Evolutionary conservation across 2,329 filamentous ascomycete species (phyloP).

Genomic region (Coniochaeta sp.): DNA sequence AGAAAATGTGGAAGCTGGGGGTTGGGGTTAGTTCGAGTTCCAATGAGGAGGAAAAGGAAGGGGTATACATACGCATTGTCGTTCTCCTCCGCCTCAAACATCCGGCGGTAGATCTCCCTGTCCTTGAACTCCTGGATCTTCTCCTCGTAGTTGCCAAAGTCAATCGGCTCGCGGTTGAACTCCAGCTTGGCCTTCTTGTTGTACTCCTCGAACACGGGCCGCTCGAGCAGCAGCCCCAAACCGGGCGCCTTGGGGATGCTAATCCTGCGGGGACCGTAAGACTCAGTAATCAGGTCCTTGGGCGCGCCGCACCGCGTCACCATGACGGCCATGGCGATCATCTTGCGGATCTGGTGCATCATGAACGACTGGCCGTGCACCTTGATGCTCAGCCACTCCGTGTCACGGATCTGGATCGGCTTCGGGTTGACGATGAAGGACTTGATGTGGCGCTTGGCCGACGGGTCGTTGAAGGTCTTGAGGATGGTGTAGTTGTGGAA

Average conservation of each 20-base stretch:
- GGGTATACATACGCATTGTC: conserved; percentile 66
- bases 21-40: conserved; percentile 10
- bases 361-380: conserved; percentile 98
- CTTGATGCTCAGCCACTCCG: conserved; percentile 91
- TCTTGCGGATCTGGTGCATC: conserved; percentile 99
- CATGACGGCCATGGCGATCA: conserved; percentile 89
- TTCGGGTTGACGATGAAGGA: conserved; percentile 73
- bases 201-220: conserved; percentile 86
- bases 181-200: conserved; percentile 64
- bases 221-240: conserved; percentile 78
- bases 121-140: conserved; percentile 88
- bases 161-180: conserved; percentile 60
- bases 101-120: conserved; percentile 81
- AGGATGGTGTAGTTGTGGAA: conserved; percentile 98
- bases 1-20: conserved; percentile 67
- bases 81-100: conserved; percentile 83
- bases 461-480: conserved; percentile 74
- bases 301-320: conserved; percentile 79
- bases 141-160: conserved; percentile 71
- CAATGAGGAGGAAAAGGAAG: neutral
- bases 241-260: conserved; percentile 92
- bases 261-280: conserved; percentile 65
- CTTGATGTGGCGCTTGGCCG: conserved; percentile 84
- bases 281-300: conserved; percentile 62
- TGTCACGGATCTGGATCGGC: conserved; percentile 81